These are phyloP conservation scores for Xylaria sp. DNA, from an alignment of 2,329 filamentous ascomycete species.

Conservation along the genomic window DNA sequence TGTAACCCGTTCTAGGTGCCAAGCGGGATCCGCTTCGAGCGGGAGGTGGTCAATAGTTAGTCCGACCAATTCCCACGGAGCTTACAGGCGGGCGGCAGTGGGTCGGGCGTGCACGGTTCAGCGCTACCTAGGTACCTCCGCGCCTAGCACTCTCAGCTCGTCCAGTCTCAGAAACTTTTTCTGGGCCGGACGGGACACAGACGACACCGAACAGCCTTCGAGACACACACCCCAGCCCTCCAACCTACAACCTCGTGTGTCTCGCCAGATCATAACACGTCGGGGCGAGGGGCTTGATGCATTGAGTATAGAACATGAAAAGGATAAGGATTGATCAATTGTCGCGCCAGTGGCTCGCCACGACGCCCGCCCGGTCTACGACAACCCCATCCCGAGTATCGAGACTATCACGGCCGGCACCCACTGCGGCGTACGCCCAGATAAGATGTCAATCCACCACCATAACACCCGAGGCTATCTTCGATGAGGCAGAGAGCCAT, in stretches of 20 bases:
- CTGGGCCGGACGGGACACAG: slow-evolving; percentile 43
- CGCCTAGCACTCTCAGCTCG: slow-evolving; percentile 24
- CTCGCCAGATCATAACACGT: slow-evolving; percentile 36
- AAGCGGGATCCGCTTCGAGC: slow-evolving; percentile 25
- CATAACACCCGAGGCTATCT: slow-evolving; percentile 38
- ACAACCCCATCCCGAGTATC: slow-evolving; percentile 48
- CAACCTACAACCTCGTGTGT: slow-evolving; percentile 38
- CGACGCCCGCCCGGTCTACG: slow-evolving; percentile 55
- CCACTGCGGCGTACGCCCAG: slow-evolving; percentile 36
- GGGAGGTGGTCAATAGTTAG: slow-evolving; percentile 38
- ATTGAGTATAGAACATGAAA: slow-evolving; percentile 59
- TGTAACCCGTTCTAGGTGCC: too few species aligned
- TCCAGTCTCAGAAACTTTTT: slow-evolving; percentile 46
- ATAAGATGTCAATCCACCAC: slow-evolving; percentile 43
- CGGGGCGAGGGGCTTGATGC: slow-evolving; percentile 43
- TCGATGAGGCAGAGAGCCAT: slow-evolving; percentile 40
- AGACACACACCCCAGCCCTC: slow-evolving; percentile 36
- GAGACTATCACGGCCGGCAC: slow-evolving; percentile 26
- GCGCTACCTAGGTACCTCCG: slow-evolving; percentile 1
- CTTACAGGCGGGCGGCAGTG: neutral
- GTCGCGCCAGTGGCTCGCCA: slow-evolving; percentile 66
- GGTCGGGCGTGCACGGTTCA: slow-evolving; percentile 25
- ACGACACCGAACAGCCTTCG: slow-evolving; percentile 35
- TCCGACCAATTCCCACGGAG: slow-evolving; percentile 25
- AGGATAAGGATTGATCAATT: slow-evolving; percentile 69